Percentiles rank a stretch among this genome's conserved stretches.
These are phyloP conservation scores for Yamadazyma philogaea DNA, from an alignment of 805 yeast genomes.

Conservation along the genomic window DNA sequence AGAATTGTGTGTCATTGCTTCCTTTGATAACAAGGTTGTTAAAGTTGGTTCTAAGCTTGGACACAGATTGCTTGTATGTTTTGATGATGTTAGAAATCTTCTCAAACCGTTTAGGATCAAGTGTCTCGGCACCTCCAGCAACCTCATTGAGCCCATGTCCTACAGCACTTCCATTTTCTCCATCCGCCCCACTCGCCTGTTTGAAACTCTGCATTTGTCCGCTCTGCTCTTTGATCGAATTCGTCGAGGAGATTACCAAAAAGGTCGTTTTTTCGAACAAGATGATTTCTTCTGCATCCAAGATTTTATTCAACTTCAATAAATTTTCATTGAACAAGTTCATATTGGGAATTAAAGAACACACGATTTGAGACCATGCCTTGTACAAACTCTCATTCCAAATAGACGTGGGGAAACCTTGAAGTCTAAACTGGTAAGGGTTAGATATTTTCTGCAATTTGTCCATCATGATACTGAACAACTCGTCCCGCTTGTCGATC, in stretches of 20 bases:
- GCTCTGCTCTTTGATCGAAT: conserved; percentile 35
- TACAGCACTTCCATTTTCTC: neutral
- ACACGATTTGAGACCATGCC: conserved; percentile 96
- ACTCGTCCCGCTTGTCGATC: conserved; percentile 76
- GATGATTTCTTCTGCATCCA: conserved; percentile 86
- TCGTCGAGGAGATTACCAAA: conserved; percentile 66
- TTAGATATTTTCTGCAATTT: conserved; percentile 72
- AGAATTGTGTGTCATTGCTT: conserved; percentile 41
- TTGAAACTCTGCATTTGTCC: conserved; percentile 2
- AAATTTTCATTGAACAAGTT: conserved; percentile 72
- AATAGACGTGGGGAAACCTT: conserved; percentile 91
- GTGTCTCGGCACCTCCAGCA: conserved; percentile 16
- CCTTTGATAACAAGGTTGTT: conserved; percentile 72
- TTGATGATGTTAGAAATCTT: conserved; percentile 91
- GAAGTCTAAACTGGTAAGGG: conserved; percentile 59
- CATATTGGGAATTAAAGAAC: conserved; percentile 93
- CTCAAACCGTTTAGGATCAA: conserved; percentile 92
- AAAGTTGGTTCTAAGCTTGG: conserved; percentile 82
- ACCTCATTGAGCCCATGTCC: neutral
- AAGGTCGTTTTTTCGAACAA: conserved; percentile 93
- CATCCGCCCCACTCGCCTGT: too few relatives aligned
- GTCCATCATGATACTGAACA: conserved; percentile 80
- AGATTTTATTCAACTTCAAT: conserved; percentile 63
- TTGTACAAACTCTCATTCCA: conserved; percentile 96
- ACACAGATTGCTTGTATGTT: conserved; percentile 88